Evolutionary conservation across 2,329 filamentous ascomycete genomes (phyloP), one percentile per base, ranked within the genome.

Genomic region (Paraphoma chrysanthemicola): DNA sequence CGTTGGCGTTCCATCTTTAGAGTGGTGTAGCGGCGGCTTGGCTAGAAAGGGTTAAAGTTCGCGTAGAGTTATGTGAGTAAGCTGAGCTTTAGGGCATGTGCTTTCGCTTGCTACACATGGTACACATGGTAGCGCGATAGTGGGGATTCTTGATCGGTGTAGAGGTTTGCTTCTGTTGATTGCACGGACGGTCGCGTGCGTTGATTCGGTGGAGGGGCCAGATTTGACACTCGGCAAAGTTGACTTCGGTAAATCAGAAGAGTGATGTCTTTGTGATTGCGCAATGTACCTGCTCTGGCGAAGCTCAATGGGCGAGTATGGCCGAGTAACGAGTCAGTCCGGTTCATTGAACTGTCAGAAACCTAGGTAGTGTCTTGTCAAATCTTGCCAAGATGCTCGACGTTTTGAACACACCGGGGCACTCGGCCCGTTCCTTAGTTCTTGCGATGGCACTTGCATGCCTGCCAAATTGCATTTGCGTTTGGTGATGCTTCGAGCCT

Each of bases 81-180:
- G 49, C 49, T 14, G 33, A 29, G 39, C 49, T 45, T 23, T 5
- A 52, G 43, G 2, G 2, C 12, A 52, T n/a, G 42, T 38, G 42
- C 42, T 39, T 38, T 46, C 30, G 42, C n/a, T 52, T 44, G 43
- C 18, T 45, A 29, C 42, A 39, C 49, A 44, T n/a, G n/a, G n/a
- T 45, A 29, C 42, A 39, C 49, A 23, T 5, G 23, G 23, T 23
- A 3, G 23, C 23, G 23, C 23, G 23, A n/a, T 23, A 23, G 23
- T 23, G 23, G 23, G 41, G 30, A 16, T n/a, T 39, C 30, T 46
- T 6, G 17, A 18, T 30, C 28, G 42, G 23, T 18, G 42, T 28
- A 52, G 14, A 46, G 28, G 23, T 23, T 23, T 23, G 23, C 23
- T 23, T 23, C 23, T 23, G 3, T 23, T 23, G 23, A 23, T 23